Base-by-base conservation (phyloP, 2,329 filamentous ascomycete genomes). In the Bipolaris zeicola region DNA sequence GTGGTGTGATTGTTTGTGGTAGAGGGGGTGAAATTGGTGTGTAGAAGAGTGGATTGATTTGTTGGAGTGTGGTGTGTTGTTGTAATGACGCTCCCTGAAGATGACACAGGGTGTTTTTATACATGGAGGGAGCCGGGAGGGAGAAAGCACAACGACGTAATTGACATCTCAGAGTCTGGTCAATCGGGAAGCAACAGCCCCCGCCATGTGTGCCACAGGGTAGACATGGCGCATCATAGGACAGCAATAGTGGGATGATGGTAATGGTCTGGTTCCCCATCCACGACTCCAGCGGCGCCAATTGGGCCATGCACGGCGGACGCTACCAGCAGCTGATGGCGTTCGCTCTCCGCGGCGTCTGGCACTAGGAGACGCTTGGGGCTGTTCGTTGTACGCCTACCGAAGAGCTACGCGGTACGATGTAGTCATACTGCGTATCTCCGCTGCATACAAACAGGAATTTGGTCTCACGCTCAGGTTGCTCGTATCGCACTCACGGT, bases 111-210 rank as follows among this genome's bases (percentile, higher is more conserved):
- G 57, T 43, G 55, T 49, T 56, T 65, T 68, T 69, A 69, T 69
- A 69, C 62, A 39, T 31, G 14, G 39, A 36, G 39, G 14, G 28
- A 28, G 46, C 26, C 51, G 22, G 48, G 36, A 50, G 33, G 44
- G 37, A 41, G 37, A 52, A 62, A 36, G 57, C 63, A 63, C 50
- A 49, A 62, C 65, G 63, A 69, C 66, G 65, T 69, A 67, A 69
- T 67, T 51, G 61, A 63, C 47, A 59, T 31, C 45, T 42, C 50
- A 52, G 34, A 50, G 31, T 45, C 50, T 42, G 31, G 49, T 14
- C 13, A 43, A 24, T 16, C 13, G 43, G 38, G 55, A 43, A 49
- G 31, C 22, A 26, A 26, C 18, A 20, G 20, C n/a, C 46, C 33
- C 33, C 41, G 31, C 42, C 45, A 16, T 38, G 24, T 39, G 26